A percentile compares a stretch with the other conserved stretches of the same genome.
Conservation (phyloP, 305 asterid genomes). For the Fraxinus xanthoxyloides region DNA sequence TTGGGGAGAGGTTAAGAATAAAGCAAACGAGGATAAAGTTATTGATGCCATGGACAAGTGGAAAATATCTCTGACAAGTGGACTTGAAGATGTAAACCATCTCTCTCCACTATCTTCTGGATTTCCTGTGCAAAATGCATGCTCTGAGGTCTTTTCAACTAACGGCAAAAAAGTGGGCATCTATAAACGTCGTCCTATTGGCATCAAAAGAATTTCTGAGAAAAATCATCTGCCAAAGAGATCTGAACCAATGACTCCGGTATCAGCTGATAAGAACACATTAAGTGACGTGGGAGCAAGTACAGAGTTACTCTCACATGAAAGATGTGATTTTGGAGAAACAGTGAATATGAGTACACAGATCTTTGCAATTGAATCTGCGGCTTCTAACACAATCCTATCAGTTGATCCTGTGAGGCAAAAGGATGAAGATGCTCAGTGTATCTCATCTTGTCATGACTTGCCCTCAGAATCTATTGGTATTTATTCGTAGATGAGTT, state of each 20-base stretch:
- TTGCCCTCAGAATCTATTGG: conserved; percentile 35
- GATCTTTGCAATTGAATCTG: conserved; percentile 15
- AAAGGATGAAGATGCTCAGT: conserved; percentile 30
- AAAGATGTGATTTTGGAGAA: conserved; percentile 29
- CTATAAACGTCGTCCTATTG: conserved; percentile 44
- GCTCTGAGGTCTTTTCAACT: conserved; percentile 28
- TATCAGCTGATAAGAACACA: conserved; percentile 30
- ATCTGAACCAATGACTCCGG: conserved; percentile 19
- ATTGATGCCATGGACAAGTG: conserved; percentile 30
- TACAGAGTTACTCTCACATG: conserved; percentile 17
- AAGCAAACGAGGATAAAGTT: conserved; percentile 38
- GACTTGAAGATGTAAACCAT: conserved; percentile 4
- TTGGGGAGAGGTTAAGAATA: conserved; percentile 25
- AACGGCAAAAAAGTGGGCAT: conserved; percentile 40
- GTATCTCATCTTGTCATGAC: conserved; percentile 17
- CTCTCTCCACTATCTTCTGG: conserved; percentile 13
- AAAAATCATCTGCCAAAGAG: conserved; percentile 25
- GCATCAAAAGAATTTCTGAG: conserved; percentile 48
- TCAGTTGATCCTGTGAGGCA: conserved; percentile 30
- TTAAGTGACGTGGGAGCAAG: conserved; percentile 18
- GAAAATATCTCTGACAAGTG: conserved; percentile 10
- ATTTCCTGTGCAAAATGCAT: conserved; percentile 25
- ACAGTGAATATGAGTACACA: conserved; percentile 21
- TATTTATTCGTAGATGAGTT: conserved; percentile 13
- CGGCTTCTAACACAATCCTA: conserved; percentile 17